These are phyloP conservation scores for Purpureocillium lavendulum DNA, from an alignment of 2,329 filamentous ascomycete species.

Conservation along the genomic window DNA sequence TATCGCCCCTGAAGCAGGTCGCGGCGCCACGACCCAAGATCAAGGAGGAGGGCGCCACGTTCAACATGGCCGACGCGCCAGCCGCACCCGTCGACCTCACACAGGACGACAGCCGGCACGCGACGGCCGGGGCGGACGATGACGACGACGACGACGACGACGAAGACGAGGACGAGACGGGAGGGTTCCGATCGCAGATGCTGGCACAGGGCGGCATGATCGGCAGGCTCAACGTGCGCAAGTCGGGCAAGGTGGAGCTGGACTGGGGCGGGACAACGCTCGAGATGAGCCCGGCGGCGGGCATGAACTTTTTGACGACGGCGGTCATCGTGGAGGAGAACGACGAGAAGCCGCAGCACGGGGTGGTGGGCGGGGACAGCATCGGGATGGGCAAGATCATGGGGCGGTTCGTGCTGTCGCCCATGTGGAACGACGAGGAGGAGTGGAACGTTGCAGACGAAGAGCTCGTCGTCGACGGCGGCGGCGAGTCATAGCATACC, in stretches of 20 bases:
- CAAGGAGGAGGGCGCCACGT: slow-evolving; percentile 33
- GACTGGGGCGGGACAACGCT: slow-evolving; percentile 53
- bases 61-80: slow-evolving; percentile 25
- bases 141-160: slow-evolving; percentile 18
- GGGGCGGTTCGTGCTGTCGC: slow-evolving; percentile 52
- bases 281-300: slow-evolving; percentile 41
- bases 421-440: slow-evolving; percentile 48
- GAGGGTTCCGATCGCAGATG: slow-evolving; percentile 28
- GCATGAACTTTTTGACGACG: slow-evolving; percentile 48
- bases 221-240: slow-evolving; percentile 51
- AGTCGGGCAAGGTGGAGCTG: slow-evolving; percentile 53
- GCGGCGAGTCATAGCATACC: not conserved
- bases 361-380: slow-evolving; percentile 38
- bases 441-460: slow-evolving; percentile 41
- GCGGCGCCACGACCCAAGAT: slow-evolving; percentile 19
- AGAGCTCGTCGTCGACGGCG: slow-evolving; percentile 18
- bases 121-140: slow-evolving; percentile 3
- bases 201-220: slow-evolving; percentile 47
- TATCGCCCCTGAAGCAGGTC: slow-evolving; percentile 42
- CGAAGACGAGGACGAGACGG: slow-evolving; percentile 22
- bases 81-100: slow-evolving; percentile 34
- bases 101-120: slow-evolving; percentile 9
- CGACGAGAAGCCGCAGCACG: slow-evolving; percentile 39
- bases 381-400: slow-evolving; percentile 56
- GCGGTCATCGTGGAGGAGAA: slow-evolving; percentile 52